Percentiles rank a stretch among this genome's conserved stretches.
Conservation (phyloP, 2,329 filamentous ascomycete species). For the Botrytis fragariae region DNA sequence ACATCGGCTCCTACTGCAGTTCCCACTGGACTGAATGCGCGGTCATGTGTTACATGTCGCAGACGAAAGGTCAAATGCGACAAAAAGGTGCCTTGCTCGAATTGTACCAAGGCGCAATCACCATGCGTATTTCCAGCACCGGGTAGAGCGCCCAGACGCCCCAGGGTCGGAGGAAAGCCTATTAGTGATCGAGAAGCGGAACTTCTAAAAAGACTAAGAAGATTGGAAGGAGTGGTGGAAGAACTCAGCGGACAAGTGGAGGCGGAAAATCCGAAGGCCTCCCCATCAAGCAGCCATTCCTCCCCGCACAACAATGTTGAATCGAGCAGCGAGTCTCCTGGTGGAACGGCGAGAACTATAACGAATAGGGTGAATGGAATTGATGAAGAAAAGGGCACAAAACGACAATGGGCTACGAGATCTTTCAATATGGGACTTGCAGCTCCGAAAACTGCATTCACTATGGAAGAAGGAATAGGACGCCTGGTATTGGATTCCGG, state of each 20-base stretch:
- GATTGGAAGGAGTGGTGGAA: constrained; percentile 74
- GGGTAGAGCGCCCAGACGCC: constrained; percentile 66
- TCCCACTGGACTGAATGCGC: constrained; percentile 33
- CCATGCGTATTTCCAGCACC: constrained; percentile 74
- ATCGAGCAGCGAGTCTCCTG: constrained; percentile 8
- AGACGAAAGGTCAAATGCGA: constrained; percentile 72
- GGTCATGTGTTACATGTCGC: constrained; percentile 50
- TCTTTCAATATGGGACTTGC: constrained; percentile 30
- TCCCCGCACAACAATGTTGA: constrained; percentile 26
- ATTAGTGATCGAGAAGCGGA: constrained; percentile 64
- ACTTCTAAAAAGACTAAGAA: constrained; percentile 67
- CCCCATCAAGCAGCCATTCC: constrained; percentile 32
- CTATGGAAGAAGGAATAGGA: constrained; percentile 52
- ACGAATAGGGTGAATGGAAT: constrained; percentile 30
- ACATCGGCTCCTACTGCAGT: constrained; percentile 23
- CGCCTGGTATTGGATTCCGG: constrained; percentile 68
- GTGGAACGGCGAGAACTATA: constrained; percentile 23
- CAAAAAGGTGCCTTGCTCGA: constrained; percentile 70
- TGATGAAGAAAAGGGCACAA: constrained; percentile 33
- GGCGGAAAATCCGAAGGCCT: constrained; percentile 33
- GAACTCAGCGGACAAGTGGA: constrained; percentile 62
- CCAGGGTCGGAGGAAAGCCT: constrained; percentile 60
- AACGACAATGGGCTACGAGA: constrained; percentile 31
- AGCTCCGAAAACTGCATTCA: constrained; percentile 30
- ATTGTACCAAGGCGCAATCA: constrained; percentile 68